Evolutionary conservation across 805 yeast genomes (phyloP), one percentile per base, ranked within the genome.

Genomic region (Kuraishia floccosa): DNA sequence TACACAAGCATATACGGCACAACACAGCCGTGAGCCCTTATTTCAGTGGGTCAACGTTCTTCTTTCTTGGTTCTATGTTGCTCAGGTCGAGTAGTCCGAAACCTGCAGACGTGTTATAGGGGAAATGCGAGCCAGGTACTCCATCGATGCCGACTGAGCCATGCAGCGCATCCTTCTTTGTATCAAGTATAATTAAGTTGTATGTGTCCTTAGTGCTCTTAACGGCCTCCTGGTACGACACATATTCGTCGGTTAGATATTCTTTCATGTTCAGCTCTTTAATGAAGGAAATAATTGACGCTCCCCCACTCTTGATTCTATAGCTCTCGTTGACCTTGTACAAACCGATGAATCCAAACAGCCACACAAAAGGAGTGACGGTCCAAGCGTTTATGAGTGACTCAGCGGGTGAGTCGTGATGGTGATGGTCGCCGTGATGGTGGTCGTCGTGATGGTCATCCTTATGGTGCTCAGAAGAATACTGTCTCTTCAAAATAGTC

Each of bases 251-350:
- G 13, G 24, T 20, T 15, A 23, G 15, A 7, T 24, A 24, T 14
- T 32, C 30, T 13, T 18, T n/a, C 11, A 31, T 18, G 13, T 29
- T 29, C 19, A 29, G 16, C 9, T 21, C 18, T 11, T 7, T 11
- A 14, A 24, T 12, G 16, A 31, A 26, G 13, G 18, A n/a, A 22
- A 12, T n/a, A 13, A 25, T 12, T 4, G 35, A 28, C n/a, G 28
- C 18, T 3, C 39, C 39, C 13, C 28, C 39, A 27, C 65, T 65
- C 44, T 58, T 60, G 41, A 58, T 66, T 47, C 62, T 58, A 25
- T 62, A 67, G 34, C 64, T 58, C 50, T 62, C 66, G 44, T 68
- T 66, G 37, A 53, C 60, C 47, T 60, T 59, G 50, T 62, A 63
- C 37, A 64, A 58, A 52, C 68, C 59, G 41, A 60, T 59, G 24